Base-by-base conservation (phyloP, 2,329 filamentous ascomycete genomes). In the Trichophyton benhamiae region DNA sequence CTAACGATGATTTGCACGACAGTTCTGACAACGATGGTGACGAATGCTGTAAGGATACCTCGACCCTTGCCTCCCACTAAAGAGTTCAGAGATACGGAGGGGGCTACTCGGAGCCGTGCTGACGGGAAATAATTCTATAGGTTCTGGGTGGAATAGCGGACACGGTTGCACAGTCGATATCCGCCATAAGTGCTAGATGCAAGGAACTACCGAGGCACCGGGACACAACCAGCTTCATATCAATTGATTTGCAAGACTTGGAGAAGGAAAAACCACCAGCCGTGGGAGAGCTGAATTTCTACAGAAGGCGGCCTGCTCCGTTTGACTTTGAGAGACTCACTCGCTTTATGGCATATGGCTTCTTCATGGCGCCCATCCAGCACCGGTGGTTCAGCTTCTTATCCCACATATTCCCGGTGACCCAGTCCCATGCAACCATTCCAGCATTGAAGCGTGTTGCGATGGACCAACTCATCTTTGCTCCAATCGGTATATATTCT, bases 21-120 rank as follows among this genome's bases (percentile, higher is more conserved):
- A 88, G 89, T 99, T 48, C 83, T 99, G 70, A 99, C 94, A 65
- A 99, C 95, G 76, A 99, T 99, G 92, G 89, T 96, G 72, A 96
- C 92, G 73, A 99, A 99, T 78, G 89, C 94, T 67, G 87, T 87
- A 83, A 71, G 82, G 72, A 60, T 66, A 49, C 57, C 63, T 60
- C 42, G n/a, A 44, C 52, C 52, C 65, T 13, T 38, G 33, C 33
- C 11, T 61, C 53, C 27, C 60, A 36, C 38, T 52, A 25, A 25
- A 46, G 17, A n/a, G 33, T 55, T 30, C 33, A 7, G 13, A 27
- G 15, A 8, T 17, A n/a, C 8, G 13, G 9, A 13, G 25, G 46
- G 20, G 13, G 46, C 3, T 13, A 55, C 52, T 13, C n/a, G 9
- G 33, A 30, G 8, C 52, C 27, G 17, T 7, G 11, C 52, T 55